phyloP scores from a whole-genome alignment of 1,139 yeast genomes.

The Debaryomycetaceae sp. region DNA sequence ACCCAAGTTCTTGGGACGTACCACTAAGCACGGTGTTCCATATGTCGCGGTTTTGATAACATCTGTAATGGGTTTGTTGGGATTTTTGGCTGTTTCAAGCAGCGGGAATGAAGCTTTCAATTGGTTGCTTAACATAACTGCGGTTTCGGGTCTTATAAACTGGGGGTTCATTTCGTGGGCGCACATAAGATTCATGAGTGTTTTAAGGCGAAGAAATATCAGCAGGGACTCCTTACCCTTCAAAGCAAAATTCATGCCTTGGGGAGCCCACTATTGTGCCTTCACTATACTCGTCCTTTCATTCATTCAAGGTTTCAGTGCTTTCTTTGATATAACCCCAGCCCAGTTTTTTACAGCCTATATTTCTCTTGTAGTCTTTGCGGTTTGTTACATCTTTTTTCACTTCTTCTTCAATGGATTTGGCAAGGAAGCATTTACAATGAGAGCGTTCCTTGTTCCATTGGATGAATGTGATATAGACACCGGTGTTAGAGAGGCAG shows the following conservation, averaged over 20 bases:
- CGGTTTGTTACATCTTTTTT: slow-evolving; percentile 48
- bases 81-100: slow-evolving; percentile 63
- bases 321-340: slow-evolving; percentile 54
- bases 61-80: slow-evolving; percentile 59
- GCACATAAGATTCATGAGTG: slow-evolving; percentile 65
- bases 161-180: slow-evolving; percentile 69
- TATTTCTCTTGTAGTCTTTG: slow-evolving; percentile 57
- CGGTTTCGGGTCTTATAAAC: slow-evolving; percentile 70
- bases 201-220: slow-evolving; percentile 56
- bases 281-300: slow-evolving; percentile 50
- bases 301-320: slow-evolving; percentile 67
- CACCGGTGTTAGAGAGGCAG: slow-evolving; percentile 56
- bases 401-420: slow-evolving; percentile 48
- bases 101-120: slow-evolving; percentile 66
- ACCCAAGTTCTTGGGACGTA: slow-evolving; percentile 50
- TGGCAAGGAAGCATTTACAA: slow-evolving; percentile 26
- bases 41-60: slow-evolving; percentile 55
- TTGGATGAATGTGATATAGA: slow-evolving; percentile 60
- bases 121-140: slow-evolving; percentile 81
- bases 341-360: slow-evolving; percentile 64
- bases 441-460: slow-evolving; percentile 34
- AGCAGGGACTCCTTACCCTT: slow-evolving; percentile 65
- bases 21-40: slow-evolving; percentile 68
- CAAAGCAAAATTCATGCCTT: slow-evolving; percentile 68
- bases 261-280: slow-evolving; percentile 55